phyloP scores from a whole-genome alignment of 208 protist genomes.

The Angomonas desouzai region DNA sequence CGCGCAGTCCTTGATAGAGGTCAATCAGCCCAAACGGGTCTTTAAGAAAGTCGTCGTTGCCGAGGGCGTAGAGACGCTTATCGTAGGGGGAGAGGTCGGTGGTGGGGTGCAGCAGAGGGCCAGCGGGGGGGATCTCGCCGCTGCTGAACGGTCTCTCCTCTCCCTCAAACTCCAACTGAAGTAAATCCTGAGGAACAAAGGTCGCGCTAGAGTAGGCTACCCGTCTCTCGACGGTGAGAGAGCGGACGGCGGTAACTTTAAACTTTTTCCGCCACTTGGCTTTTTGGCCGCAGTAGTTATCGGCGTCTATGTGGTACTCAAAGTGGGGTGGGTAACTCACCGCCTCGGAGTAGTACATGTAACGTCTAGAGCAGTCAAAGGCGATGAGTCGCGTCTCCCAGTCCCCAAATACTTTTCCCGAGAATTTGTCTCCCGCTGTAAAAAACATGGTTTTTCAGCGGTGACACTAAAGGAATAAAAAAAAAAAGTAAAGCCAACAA shows the following conservation, averaged over 20 bases:
- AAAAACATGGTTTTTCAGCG: conserved; percentile 23
- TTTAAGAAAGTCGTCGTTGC: conserved; percentile 15
- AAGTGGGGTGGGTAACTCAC: neutral
- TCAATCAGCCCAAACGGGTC: conserved; percentile 26
- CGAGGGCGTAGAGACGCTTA: conserved; percentile 2
- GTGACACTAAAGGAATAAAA: conserved; percentile 2
- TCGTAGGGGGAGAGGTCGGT: conserved; percentile 6
- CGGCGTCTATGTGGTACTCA: neutral
- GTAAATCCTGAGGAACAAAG: conserved; percentile 17
- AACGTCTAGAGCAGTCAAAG: conserved; percentile 30
- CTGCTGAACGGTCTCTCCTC: conserved; percentile 14
- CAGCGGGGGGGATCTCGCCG: conserved; percentile 16
- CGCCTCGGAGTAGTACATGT: conserved; percentile 38
- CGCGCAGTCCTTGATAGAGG: conserved; percentile 30
- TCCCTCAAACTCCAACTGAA: conserved; percentile 27
- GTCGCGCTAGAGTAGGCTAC: neutral
- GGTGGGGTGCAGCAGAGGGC: conserved; percentile 23
- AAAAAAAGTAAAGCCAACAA: conserved; percentile 14
- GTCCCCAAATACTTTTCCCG: conserved; percentile 20
- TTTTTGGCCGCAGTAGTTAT: conserved; percentile 10
- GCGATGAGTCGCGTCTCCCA: conserved; percentile 31
- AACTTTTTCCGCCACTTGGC: conserved; percentile 35
- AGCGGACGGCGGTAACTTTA: conserved; percentile 20
- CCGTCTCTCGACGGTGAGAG: conserved; percentile 15
- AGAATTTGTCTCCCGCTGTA: conserved; percentile 25